phyloP scores from a whole-genome alignment of 305 asterid genomes.

The Fraxinus baroniana region DNA sequence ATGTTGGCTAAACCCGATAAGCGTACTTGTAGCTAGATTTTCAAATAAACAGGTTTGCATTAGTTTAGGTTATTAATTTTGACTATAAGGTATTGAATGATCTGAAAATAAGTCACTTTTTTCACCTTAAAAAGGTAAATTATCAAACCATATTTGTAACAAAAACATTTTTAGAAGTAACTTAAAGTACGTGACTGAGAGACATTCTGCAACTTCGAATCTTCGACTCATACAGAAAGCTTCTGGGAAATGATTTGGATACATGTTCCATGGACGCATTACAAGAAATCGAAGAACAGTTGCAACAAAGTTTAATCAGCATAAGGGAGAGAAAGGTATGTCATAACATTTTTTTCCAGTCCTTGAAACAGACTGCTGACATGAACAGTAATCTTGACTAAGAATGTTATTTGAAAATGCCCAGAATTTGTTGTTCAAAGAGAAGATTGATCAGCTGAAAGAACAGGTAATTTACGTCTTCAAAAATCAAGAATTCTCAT shows the following conservation, averaged over 20 bases:
- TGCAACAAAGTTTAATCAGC: constrained; percentile 46
- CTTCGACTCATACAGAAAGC: constrained; percentile 37
- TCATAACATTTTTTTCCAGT: background rate
- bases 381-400: background rate
- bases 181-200: too few species aligned
- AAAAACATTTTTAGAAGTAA: background rate
- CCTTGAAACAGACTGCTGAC: background rate
- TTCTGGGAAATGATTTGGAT: constrained; percentile 50
- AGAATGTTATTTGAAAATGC: background rate
- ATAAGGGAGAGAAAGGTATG: constrained; percentile 58
- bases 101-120: background rate
- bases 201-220: background rate
- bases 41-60: background rate
- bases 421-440: constrained; percentile 39
- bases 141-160: background rate
- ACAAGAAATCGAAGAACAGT: constrained; percentile 41
- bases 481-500: background rate
- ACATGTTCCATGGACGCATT: constrained; percentile 42
- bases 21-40: background rate
- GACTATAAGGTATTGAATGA: background rate
- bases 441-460: constrained; percentile 43
- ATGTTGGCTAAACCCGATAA: background rate
- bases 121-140: background rate
- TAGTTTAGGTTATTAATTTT: background rate
- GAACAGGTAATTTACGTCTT: constrained; percentile 41